A percentile compares a stretch with the other conserved stretches of the same genome.
Conservation (phyloP, 2,329 filamentous ascomycete genomes). For the Alternaria sp. region DNA sequence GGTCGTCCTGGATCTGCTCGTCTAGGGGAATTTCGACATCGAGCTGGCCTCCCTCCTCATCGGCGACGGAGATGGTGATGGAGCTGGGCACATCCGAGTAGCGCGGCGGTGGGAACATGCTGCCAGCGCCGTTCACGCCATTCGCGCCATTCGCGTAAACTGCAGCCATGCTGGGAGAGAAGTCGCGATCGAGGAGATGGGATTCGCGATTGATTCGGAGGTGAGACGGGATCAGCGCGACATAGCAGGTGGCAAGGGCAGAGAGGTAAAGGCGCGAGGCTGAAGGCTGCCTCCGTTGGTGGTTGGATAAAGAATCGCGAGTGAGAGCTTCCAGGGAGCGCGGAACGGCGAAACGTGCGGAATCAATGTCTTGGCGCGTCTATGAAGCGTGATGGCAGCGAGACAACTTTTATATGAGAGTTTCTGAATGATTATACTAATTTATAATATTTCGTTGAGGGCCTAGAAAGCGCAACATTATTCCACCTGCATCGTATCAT, state of each 20-base stretch:
- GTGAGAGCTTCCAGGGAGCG: constrained; percentile 19
- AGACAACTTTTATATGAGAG: no score
- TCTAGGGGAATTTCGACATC: constrained; percentile 93
- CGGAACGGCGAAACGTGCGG: constrained; percentile 21
- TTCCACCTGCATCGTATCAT: neutral
- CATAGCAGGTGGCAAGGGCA: constrained; percentile 23
- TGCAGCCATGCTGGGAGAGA: constrained; percentile 55
- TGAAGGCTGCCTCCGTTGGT: constrained; percentile 24
- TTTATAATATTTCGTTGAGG: no score
- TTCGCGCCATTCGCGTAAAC: constrained; percentile 57
- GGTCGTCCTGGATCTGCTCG: constrained; percentile 83
- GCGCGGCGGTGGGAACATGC: constrained; percentile 52
- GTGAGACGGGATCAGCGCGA: constrained; percentile 21
- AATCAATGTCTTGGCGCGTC: constrained; percentile 22
- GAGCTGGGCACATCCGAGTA: constrained; percentile 68
- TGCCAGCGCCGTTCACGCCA: constrained; percentile 57
- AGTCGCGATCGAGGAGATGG: constrained; percentile 14
- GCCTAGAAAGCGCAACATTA: neutral
- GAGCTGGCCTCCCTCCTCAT: constrained; percentile 66
- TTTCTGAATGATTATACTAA: no score
- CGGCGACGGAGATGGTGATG: constrained; percentile 69
- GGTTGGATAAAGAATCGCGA: constrained; percentile 22
- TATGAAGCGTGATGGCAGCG: neutral
- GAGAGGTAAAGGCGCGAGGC: constrained; percentile 19
- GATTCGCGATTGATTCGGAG: neutral